These are phyloP conservation scores for Ichthyophonus hoferi DNA, from an alignment of 208 protist genomes.

Conservation along the genomic window DNA sequence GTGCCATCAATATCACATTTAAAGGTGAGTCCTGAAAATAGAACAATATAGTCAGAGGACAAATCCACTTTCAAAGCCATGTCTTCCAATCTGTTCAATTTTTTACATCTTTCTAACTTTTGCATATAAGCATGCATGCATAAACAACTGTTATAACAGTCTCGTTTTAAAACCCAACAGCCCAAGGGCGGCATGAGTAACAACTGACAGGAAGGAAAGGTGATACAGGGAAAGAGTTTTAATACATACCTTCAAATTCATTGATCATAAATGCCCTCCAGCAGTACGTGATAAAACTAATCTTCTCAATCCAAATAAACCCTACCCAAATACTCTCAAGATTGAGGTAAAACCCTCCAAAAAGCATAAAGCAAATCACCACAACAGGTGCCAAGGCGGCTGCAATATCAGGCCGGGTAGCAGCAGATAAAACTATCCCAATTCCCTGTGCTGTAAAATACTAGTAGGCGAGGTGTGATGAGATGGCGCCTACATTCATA, in stretches of 20 bases:
- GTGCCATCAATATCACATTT: not conserved
- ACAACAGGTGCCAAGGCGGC: not conserved
- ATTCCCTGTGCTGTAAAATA: conserved; percentile 1
- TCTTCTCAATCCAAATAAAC: conserved; percentile 2
- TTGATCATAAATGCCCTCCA: not conserved
- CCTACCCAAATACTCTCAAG: not conserved
- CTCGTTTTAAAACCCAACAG: not conserved
- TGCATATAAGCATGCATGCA: not conserved
- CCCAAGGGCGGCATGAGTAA: too few species aligned
- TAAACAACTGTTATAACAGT: not conserved
- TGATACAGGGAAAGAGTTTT: not conserved
- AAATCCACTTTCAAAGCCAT: not conserved
- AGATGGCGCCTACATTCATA: too few species aligned
- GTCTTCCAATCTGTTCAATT: not conserved
- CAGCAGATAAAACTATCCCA: not conserved
- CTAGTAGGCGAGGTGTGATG: too few species aligned
- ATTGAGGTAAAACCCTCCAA: conserved; percentile 22
- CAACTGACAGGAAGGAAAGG: not conserved
- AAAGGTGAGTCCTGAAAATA: not conserved
- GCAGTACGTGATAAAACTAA: not conserved
- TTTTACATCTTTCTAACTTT: too few species aligned
- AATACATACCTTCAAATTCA: conserved; percentile 13
- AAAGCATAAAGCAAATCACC: conserved; percentile 4
- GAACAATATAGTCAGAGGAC: not conserved
- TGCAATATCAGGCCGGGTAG: not conserved